Percentiles rank a stretch among this genome's conserved stretches.
phyloP scores from a whole-genome alignment of 2,329 filamentous ascomycete genomes.

The Xylogone sp. region DNA sequence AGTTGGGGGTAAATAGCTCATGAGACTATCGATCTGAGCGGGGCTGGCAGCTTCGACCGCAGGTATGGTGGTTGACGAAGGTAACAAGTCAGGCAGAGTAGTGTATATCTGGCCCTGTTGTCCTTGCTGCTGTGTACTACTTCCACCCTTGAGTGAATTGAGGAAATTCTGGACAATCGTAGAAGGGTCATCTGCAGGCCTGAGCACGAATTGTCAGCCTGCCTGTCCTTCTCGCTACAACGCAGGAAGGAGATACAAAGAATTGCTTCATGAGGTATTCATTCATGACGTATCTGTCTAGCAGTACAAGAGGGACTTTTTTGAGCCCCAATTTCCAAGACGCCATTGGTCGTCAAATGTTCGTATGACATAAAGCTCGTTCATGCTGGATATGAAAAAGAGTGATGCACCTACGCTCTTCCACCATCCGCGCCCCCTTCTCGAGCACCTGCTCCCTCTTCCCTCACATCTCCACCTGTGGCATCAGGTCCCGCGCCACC shows the following conservation, averaged over 20 bases:
- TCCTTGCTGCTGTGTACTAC: constrained; percentile 32
- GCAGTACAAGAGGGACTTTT: constrained; percentile 25
- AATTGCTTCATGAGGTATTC: constrained; percentile 15
- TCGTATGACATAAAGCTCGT: constrained; percentile 6
- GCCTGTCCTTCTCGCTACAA: constrained; percentile 7
- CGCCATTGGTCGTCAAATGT: constrained; percentile 24
- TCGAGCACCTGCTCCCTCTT: constrained; percentile 83
- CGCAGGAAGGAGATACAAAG: not conserved
- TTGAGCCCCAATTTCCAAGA: constrained; percentile 21
- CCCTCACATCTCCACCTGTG: constrained; percentile 85
- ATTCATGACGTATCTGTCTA: constrained; percentile 26
- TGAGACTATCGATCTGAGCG: constrained; percentile 68
- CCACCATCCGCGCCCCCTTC: constrained; percentile 95
- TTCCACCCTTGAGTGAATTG: constrained; percentile 65
- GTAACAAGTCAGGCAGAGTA: constrained; percentile 80
- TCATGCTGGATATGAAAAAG: constrained; percentile 17
- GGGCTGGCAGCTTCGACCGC: constrained; percentile 58
- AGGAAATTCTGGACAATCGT: constrained; percentile 85
- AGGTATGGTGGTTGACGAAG: constrained; percentile 72
- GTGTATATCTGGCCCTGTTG: constrained; percentile 66
- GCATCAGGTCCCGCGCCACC: constrained; percentile 83
- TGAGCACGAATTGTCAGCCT: constrained; percentile 47
- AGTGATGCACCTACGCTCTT: constrained; percentile 86
- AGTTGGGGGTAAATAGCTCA: constrained; percentile 73
- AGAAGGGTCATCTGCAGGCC: constrained; percentile 68